These are phyloP conservation scores for Penicillium lividum DNA, from an alignment of 495 filamentous ascomycete genomes.

Conservation along the genomic window DNA sequence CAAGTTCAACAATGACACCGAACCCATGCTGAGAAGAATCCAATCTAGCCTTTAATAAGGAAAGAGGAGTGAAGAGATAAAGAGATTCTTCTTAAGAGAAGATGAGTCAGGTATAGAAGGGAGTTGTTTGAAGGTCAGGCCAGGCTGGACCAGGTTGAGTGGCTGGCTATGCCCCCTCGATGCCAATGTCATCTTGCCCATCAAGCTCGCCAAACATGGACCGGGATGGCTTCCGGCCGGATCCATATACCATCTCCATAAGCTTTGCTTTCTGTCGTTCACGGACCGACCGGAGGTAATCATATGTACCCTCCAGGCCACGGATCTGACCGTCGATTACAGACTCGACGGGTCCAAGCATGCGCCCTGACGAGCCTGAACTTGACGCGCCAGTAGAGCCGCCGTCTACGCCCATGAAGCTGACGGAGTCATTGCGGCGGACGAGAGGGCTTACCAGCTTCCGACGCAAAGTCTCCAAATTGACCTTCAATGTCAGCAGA, in stretches of 20 bases:
- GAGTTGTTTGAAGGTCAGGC: too few relatives aligned
- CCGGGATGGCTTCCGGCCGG: slow-evolving; percentile 40
- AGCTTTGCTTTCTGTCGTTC: slow-evolving; percentile 79
- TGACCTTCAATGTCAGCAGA: slow-evolving; percentile 74
- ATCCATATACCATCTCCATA: slow-evolving; percentile 77
- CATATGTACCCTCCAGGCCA: slow-evolving; percentile 75
- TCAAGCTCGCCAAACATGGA: slow-evolving; percentile 31
- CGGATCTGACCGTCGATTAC: slow-evolving; percentile 79
- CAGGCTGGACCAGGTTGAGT: not conserved
- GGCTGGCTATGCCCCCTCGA: slow-evolving; percentile 8
- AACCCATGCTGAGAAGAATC: slow-evolving; percentile 4
- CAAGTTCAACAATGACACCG: not conserved
- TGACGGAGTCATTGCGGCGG: slow-evolving; percentile 58
- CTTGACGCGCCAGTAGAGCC: slow-evolving; percentile 34
- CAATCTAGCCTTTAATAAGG: not conserved
- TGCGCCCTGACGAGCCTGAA: slow-evolving; percentile 43
- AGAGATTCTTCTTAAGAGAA: not conserved
- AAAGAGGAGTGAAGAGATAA: not conserved
- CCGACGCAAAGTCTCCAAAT: slow-evolving; percentile 71
- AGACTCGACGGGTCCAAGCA: slow-evolving; percentile 52
- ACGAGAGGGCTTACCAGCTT: slow-evolving; percentile 83
- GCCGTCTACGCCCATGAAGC: slow-evolving; percentile 39
- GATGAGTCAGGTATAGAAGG: not conserved
- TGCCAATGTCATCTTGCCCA: slow-evolving; percentile 19
- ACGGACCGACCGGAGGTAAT: slow-evolving; percentile 69